phyloP scores from a whole-genome alignment of 2,329 filamentous ascomycete genomes.

The Scedosporium aurantiacum region DNA sequence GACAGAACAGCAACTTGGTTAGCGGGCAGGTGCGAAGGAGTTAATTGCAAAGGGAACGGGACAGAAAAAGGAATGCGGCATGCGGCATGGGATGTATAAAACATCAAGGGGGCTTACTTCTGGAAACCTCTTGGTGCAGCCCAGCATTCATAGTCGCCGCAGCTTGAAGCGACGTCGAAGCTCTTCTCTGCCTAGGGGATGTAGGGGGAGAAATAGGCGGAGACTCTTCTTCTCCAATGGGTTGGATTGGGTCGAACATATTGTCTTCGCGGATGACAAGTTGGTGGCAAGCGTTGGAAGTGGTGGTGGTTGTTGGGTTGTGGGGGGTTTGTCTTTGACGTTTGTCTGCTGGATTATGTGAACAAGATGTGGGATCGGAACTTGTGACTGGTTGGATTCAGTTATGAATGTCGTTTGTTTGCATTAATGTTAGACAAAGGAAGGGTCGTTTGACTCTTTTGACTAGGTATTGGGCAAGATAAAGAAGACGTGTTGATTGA shows the following conservation, averaged over 20 bases:
- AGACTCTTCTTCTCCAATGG: slow-evolving; percentile 29
- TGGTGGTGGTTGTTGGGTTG: not conserved
- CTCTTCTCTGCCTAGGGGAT: slow-evolving; percentile 43
- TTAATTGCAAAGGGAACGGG: slow-evolving; percentile 4
- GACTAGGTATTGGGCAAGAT: no score
- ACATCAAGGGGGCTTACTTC: slow-evolving; percentile 29
- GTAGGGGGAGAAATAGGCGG: slow-evolving; percentile 46
- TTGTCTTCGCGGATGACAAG: not conserved
- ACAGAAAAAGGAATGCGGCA: not conserved
- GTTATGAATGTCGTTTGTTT: no score
- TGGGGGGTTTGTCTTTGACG: not conserved
- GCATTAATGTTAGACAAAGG: no score
- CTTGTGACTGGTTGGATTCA: no score
- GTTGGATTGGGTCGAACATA: not conserved
- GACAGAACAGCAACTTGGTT: slow-evolving; percentile 6
- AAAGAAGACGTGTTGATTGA: no score
- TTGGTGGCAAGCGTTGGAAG: not conserved
- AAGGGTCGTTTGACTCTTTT: no score
- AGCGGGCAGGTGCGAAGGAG: not conserved
- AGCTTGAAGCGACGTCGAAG: slow-evolving; percentile 62
- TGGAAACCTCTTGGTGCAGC: slow-evolving; percentile 52
- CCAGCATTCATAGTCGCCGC: slow-evolving; percentile 70
- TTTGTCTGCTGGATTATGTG: no score
- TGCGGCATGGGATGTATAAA: not conserved
- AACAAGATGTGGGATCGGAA: no score